Base-by-base conservation (phyloP, 2,329 filamentous ascomycete genomes). In the Botrytis galanthina region DNA sequence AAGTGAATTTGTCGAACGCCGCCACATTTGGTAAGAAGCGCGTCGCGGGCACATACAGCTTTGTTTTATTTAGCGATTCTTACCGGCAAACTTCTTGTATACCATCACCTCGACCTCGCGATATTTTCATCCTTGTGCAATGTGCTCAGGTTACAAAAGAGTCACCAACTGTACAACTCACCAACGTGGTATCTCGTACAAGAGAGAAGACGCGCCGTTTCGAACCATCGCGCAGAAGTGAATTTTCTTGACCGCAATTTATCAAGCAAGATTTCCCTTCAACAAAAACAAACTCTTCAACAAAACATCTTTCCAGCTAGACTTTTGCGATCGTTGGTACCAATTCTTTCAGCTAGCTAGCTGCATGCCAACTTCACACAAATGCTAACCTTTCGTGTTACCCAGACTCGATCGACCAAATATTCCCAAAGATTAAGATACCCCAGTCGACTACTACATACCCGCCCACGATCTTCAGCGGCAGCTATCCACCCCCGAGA, bases 111-210 rank as follows among this genome's bases (percentile, higher is more conserved):
- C 66, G 37, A 71, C 57, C 37, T 68, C 63, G 48, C 54, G 39
- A 62, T 46, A 70, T 63, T 54, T n/a, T 71, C 39, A 26, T 35
- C 70, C 48, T 67, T 39, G 42, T n/a, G 54, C 66, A 69, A 42
- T 57, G 66, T 72, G 54, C 62, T 68, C 62, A 29, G 48, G 71
- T 72, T 72, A 72, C 71, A 35, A 48, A 51, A 59, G 39, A 72
- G 39, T 72, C 63, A 32, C 39, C 71, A 69, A 73, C 51, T 71
- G 74, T 78, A 74, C 77, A 73, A 77, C 76, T 71, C 72, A 72
- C 46, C 77, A 78, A 77, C 77, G 77, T 78, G 77, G 76, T 72
- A 67, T 74, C 67, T 75, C 61, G 70, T 73, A 73, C 59, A 71
- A 66, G 71, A 59, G 29, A 39, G 46, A 73, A 70, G 63, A 73